Conservation (phyloP, 208 protist species). For the Leishmania amazonensis region DNA sequence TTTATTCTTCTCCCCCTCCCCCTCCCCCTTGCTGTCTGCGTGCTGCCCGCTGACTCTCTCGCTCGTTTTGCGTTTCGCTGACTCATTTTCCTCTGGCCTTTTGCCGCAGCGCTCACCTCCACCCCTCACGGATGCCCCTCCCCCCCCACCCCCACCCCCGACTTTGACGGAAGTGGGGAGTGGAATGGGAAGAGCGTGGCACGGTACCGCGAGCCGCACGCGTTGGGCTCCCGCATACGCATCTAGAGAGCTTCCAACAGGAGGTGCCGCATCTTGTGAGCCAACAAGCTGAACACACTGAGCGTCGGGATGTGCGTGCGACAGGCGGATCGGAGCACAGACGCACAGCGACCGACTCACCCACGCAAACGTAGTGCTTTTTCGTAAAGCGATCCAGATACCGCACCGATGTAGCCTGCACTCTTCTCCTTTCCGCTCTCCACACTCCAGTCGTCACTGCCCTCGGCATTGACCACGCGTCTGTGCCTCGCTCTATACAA, state of each 20-base stretch:
- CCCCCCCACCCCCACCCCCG: neutral
- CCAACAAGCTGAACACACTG: neutral
- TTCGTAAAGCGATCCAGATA: neutral
- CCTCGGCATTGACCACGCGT: neutral
- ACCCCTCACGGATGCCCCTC: neutral
- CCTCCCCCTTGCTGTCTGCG: neutral
- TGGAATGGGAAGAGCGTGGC: neutral
- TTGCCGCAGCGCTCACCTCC: neutral
- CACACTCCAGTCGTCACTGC: no score
- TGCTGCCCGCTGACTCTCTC: neutral
- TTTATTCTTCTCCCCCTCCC: neutral
- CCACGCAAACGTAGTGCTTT: neutral
- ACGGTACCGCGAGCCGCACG: neutral
- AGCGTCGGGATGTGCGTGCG: neutral
- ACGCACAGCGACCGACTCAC: neutral
- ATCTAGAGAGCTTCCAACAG: neutral
- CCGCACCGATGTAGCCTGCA: neutral
- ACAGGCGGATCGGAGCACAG: neutral
- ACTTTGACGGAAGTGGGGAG: neutral
- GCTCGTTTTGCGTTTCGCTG: neutral
- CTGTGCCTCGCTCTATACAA: slow-evolving; percentile 1
- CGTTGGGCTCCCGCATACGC: neutral
- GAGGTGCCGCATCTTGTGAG: neutral
- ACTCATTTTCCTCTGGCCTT: neutral
- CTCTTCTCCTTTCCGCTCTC: neutral